Conservation (phyloP, 2,329 filamentous ascomycete species). For the Elsinoe australis region DNA sequence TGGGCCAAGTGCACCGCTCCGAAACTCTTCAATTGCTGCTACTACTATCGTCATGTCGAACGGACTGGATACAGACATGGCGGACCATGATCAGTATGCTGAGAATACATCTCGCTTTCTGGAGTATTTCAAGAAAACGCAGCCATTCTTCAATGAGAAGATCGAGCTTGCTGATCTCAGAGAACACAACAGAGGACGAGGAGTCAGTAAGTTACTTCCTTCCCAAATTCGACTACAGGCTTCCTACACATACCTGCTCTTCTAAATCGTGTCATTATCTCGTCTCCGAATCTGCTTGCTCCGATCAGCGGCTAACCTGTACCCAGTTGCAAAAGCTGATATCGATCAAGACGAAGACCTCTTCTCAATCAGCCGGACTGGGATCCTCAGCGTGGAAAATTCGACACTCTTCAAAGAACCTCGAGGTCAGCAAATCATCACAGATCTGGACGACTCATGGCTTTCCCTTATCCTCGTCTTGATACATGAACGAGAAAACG, state of each 20-base stretch:
- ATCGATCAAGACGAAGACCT: conserved; percentile 68
- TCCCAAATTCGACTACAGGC: background rate
- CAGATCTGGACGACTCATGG: conserved; percentile 39
- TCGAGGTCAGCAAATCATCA: conserved; percentile 25
- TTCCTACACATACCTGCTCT: background rate
- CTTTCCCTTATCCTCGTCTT: conserved; percentile 64
- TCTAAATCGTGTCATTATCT: too few species aligned
- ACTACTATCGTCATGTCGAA: too few species aligned
- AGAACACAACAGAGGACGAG: conserved; percentile 50
- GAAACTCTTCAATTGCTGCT: too few species aligned
- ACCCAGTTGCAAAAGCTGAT: conserved; percentile 59
- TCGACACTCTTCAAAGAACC: conserved; percentile 48
- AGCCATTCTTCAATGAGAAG: conserved; percentile 50
- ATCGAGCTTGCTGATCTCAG: conserved; percentile 53
- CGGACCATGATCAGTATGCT: background rate
- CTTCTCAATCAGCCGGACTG: conserved; percentile 67
- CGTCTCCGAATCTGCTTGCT: too few species aligned
- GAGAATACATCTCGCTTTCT: conserved; percentile 38
- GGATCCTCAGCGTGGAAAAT: conserved; percentile 65
- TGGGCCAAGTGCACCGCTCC: too few species aligned
- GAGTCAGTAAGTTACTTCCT: conserved; percentile 48
- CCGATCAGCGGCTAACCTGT: too few species aligned
- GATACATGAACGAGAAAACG: conserved; percentile 62
- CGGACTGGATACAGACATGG: background rate
- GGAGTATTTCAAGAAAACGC: conserved; percentile 48